These are phyloP conservation scores for Podospora bellae-mahoneyi DNA, from an alignment of 495 filamentous ascomycete genomes.

Conservation along the genomic window DNA sequence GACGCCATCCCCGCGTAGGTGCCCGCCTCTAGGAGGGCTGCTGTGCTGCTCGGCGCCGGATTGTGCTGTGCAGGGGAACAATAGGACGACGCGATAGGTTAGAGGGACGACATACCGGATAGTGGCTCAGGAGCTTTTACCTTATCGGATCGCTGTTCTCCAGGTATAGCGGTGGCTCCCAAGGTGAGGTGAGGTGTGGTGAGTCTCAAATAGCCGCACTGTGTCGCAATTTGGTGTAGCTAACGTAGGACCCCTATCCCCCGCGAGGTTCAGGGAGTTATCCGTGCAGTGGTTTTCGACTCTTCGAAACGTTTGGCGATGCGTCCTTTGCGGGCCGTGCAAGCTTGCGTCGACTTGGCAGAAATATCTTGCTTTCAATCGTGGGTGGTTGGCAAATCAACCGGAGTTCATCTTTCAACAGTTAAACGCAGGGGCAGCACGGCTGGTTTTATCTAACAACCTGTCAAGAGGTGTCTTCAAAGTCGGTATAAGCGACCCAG, in stretches of 20 bases:
- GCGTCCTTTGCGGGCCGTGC: slow-evolving; percentile 14
- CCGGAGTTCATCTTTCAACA: background rate
- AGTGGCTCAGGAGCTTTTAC: background rate
- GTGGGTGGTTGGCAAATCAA: slow-evolving; percentile 9
- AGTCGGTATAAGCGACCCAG: background rate
- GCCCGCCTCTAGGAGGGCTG: background rate
- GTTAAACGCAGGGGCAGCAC: background rate
- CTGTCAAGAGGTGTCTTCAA: background rate
- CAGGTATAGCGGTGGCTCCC: background rate
- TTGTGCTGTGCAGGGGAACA: background rate
- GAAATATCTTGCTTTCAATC: background rate
- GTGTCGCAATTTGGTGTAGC: slow-evolving; percentile 1
- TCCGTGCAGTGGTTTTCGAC: slow-evolving; percentile 13
- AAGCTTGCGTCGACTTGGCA: slow-evolving; percentile 20
- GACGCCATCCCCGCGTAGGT: background rate
- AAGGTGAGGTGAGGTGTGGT: background rate
- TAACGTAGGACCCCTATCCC: background rate
- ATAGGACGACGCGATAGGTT: background rate
- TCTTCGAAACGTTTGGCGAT: slow-evolving; percentile 6
- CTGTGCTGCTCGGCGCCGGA: background rate
- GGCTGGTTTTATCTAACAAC: background rate
- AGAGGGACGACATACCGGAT: background rate
- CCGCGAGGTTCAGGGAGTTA: background rate
- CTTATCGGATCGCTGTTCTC: background rate
- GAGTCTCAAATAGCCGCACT: background rate